These are phyloP conservation scores for Zygosaccharomyces kombuchaensis DNA, from an alignment of 805 yeast genomes.

Conservation along the genomic window DNA sequence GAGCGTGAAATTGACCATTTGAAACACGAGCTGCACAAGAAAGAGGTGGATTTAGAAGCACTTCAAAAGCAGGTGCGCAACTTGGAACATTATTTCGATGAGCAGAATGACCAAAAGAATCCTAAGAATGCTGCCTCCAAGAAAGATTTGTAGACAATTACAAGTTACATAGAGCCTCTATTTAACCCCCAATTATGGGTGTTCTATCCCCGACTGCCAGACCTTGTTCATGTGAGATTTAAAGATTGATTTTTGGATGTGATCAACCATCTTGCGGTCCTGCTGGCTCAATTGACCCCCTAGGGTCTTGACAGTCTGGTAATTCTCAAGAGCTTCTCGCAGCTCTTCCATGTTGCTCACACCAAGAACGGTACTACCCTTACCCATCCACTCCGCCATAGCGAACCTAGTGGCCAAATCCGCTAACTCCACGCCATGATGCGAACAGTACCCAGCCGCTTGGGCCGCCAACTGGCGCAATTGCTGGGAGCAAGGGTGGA, in stretches of 20 bases:
- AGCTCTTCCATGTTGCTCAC: constrained; percentile 63
- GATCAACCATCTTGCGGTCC: constrained; percentile 43
- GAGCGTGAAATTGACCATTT: constrained; percentile 36
- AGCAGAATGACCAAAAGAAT: constrained; percentile 31
- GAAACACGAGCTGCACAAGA: constrained; percentile 36
- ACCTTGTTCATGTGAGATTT: constrained; percentile 58
- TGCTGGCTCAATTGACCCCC: constrained; percentile 33
- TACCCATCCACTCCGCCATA: constrained; percentile 49
- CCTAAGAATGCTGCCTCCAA: constrained; percentile 17
- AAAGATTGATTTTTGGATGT: constrained; percentile 41
- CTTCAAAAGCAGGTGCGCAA: constrained; percentile 50
- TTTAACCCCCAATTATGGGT: constrained; percentile 7
- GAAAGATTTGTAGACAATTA: constrained; percentile 17
- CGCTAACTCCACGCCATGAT: constrained; percentile 63
- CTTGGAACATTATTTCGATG: constrained; percentile 47
- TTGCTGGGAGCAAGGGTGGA: constrained; percentile 74
- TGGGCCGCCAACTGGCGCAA: constrained; percentile 44
- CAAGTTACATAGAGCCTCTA: not conserved
- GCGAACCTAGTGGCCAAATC: constrained; percentile 79
- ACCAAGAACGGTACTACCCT: constrained; percentile 73
- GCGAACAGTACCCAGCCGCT: constrained; percentile 43
- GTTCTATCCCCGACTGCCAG: constrained; percentile 53
- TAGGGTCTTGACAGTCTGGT: constrained; percentile 41
- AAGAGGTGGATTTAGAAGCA: constrained; percentile 43
- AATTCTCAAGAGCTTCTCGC: constrained; percentile 54